phyloP scores from a whole-genome alignment of 78 protist species.

The Mastigamoeba balamuthi region DNA sequence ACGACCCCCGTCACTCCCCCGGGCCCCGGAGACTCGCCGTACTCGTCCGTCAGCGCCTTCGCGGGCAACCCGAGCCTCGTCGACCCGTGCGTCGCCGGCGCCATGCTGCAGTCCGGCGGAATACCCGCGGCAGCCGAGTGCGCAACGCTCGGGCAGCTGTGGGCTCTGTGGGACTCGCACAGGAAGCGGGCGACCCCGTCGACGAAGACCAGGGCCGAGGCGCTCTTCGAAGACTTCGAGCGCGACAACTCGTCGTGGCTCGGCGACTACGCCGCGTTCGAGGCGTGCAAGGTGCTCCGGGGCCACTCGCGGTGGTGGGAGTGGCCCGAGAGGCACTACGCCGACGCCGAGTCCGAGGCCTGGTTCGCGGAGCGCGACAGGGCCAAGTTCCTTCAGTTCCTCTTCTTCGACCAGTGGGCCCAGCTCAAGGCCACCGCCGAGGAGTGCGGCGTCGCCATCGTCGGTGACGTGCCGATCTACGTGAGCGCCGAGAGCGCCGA shows the following conservation, averaged over 20 bases:
- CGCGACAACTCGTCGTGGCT: background rate
- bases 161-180: background rate
- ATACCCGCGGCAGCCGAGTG: background rate
- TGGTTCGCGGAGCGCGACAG: background rate
- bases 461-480: background rate
- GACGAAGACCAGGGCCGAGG: background rate
- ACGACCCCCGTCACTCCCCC: background rate
- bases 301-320: background rate
- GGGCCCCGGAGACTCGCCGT: background rate
- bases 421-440: background rate
- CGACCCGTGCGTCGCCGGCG: background rate
- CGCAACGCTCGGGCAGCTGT: background rate
- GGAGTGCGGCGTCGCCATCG: background rate
- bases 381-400: background rate
- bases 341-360: background rate
- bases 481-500: background rate
- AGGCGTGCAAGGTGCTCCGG: background rate
- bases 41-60: background rate
- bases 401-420: background rate
- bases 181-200: background rate
- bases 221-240: too few relatives aligned
- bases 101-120: background rate
- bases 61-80: background rate
- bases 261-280: background rate
- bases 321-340: background rate